Evolutionary conservation across 345 rosid genomes (phyloP).

Genomic region (Corymbia maculata): DNA sequence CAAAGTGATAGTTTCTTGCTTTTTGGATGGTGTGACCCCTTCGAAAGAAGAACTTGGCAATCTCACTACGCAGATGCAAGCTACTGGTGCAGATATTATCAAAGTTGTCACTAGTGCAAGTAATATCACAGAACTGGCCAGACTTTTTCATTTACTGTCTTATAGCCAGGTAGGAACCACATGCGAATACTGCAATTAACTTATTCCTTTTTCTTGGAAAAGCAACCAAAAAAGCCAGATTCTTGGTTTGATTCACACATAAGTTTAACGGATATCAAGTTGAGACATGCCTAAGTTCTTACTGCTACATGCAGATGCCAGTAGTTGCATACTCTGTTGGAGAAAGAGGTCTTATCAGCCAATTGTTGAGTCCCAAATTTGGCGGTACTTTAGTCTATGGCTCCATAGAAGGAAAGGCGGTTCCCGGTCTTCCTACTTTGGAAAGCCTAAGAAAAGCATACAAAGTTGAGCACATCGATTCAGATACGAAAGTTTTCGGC

Average conservation of each 20-base stretch:
- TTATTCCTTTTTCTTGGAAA: not conserved
- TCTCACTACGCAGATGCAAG: slow-evolving; percentile 25
- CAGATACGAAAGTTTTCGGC: slow-evolving; percentile 42
- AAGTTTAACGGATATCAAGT: not conserved
- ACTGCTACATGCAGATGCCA: slow-evolving; percentile 20
- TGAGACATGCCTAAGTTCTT: not conserved
- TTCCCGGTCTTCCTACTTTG: slow-evolving; percentile 40
- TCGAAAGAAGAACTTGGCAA: slow-evolving; percentile 23
- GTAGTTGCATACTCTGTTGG: slow-evolving; percentile 36
- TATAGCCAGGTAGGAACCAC: slow-evolving; percentile 17
- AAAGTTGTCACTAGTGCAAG: slow-evolving; percentile 24
- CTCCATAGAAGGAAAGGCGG: slow-evolving; percentile 22
- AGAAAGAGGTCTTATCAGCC: slow-evolving; percentile 58
- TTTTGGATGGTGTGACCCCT: slow-evolving; percentile 22
- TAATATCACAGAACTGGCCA: slow-evolving; percentile 38
- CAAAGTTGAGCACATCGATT: slow-evolving; percentile 14
- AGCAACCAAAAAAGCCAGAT: not conserved
- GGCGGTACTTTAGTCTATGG: slow-evolving; percentile 44
- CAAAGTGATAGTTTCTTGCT: slow-evolving; percentile 35
- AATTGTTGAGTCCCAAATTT: slow-evolving; percentile 39
- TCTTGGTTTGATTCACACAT: not conserved
- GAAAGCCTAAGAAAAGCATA: slow-evolving; percentile 28
- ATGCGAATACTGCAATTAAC: not conserved
- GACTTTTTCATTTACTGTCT: slow-evolving; percentile 29
- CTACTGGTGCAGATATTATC: slow-evolving; percentile 38